Base-by-base conservation (phyloP, 192 early-diverging fungal species). In the Jimgerdemannia lactiflua region DNA sequence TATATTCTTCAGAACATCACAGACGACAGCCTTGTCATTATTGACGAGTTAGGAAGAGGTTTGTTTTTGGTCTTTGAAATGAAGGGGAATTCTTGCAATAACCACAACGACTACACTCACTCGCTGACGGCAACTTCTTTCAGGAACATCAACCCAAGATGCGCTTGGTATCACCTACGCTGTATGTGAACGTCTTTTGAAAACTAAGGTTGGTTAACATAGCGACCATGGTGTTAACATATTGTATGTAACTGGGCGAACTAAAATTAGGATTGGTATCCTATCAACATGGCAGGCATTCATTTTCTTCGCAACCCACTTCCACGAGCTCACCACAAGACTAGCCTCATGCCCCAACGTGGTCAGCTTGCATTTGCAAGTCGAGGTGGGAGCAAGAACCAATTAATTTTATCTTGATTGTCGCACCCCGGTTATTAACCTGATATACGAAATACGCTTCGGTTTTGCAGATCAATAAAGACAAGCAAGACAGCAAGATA, bases 21-120 rank as follows among this genome's bases (percentile, higher is more conserved):
- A 42, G 80, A 86, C 43, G 77, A 87, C 64, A 91, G 89, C 54
- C 79, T 98, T 66, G 88, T 98, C 0, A 79, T 97, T 66, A 94
- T 98, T 75, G 97, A 98, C 79, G 97, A 98, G 84, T 89, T 98
- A 17, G 97, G 96, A 8, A 75, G 96, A 82, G 49, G 49, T 59
- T 79, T 82, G 39, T 69, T 69, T 69, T 42, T 1, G 65, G 19
- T n/a, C 65, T 19, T 65, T 65, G 65, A 29, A 29, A 65, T 65
- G 65, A 19, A 19, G 0, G 19, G 1, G 65, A 65, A 65, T n/a
- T 65, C n/a, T 65, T n/a, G 2, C 43, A 9, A 29, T 29, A 29
- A 29, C 29, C 29, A 29, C 29, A 29, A 29, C 29, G 29, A 29
- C 29, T 29, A 29, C 29, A 29, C 29, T 29, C 1, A 29, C 29